Percentiles rank a stretch among this genome's conserved stretches.
phyloP scores from a whole-genome alignment of 768 basidiomycete species.

The Coprinellus aureogranulatus region DNA sequence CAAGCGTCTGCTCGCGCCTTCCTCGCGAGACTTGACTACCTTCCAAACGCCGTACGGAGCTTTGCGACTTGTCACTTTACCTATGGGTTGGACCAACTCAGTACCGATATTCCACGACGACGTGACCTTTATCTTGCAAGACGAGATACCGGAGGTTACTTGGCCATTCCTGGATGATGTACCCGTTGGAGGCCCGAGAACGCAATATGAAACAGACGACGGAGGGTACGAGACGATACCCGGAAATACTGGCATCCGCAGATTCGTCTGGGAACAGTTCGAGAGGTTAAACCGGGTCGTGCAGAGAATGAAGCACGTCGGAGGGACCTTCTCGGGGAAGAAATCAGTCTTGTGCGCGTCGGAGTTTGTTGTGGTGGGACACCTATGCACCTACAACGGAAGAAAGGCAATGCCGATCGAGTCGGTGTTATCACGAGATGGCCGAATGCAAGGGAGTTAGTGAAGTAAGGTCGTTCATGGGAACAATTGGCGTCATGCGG shows the following conservation, averaged over 20 bases:
- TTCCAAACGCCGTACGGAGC: too few species aligned
- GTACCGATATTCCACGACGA: constrained; percentile 33
- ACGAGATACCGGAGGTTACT: constrained; percentile 26
- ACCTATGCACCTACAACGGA: constrained; percentile 33
- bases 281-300: too few species aligned
- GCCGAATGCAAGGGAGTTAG: constrained; percentile 20
- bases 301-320: too few species aligned
- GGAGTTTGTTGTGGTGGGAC: constrained; percentile 19
- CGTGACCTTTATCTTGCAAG: constrained; percentile 26
- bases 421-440: constrained; percentile 29
- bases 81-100: constrained; percentile 8
- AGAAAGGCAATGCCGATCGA: constrained; percentile 19
- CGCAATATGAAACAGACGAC: too few species aligned
- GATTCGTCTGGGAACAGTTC: too few species aligned
- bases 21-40: too few species aligned
- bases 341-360: background rate
- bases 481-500: constrained; percentile 17
- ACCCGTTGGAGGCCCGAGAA: too few species aligned
- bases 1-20: too few species aligned
- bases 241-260: too few species aligned
- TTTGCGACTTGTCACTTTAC: too few species aligned
- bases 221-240: too few species aligned
- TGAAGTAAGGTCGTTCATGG: constrained; percentile 25
- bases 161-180: background rate
- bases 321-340: too few species aligned